phyloP scores from a whole-genome alignment of 1,284 basidiomycete genomes.

The Paramarasmius palmivorus region DNA sequence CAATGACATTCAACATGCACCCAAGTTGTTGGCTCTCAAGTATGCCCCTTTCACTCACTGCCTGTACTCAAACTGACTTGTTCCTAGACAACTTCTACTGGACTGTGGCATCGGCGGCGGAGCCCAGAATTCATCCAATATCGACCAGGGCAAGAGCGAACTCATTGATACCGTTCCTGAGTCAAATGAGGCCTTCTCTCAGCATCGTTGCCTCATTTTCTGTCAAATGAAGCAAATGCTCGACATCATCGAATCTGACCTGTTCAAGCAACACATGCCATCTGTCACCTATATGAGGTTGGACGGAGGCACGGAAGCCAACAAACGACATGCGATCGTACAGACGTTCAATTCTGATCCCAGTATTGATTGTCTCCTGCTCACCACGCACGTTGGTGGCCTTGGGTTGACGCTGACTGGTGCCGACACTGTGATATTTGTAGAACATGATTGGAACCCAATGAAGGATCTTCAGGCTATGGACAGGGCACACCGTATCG shows the following conservation, averaged over 20 bases:
- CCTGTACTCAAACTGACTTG: slow-evolving; percentile 5
- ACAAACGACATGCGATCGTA: slow-evolving; percentile 92
- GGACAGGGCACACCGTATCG: slow-evolving; percentile 97
- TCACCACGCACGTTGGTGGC: slow-evolving; percentile 97
- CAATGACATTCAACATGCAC: slow-evolving; percentile 87
- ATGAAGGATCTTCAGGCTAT: slow-evolving; percentile 99
- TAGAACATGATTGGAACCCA: slow-evolving; percentile 99
- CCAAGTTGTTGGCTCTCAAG: slow-evolving; percentile 91
- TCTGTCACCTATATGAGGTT: slow-evolving; percentile 97
- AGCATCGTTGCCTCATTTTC: slow-evolving; percentile 98
- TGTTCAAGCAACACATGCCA: slow-evolving; percentile 93
- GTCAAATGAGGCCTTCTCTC: slow-evolving; percentile 69
- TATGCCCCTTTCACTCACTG: slow-evolving; percentile 37
- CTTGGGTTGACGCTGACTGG: slow-evolving; percentile 96
- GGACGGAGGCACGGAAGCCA: slow-evolving; percentile 88
- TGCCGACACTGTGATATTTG: slow-evolving; percentile 98
- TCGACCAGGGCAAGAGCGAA: slow-evolving; percentile 65
- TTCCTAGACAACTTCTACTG: slow-evolving; percentile 79
- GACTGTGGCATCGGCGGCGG: slow-evolving; percentile 94
- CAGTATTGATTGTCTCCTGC: slow-evolving; percentile 92
- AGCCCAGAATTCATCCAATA: slow-evolving; percentile 35
- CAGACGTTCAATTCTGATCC: slow-evolving; percentile 99
- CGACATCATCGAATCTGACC: slow-evolving; percentile 93
- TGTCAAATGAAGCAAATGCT: slow-evolving; percentile 99
- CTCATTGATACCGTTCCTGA: slow-evolving; percentile 59